Evolutionary conservation across 1,284 basidiomycete genomes (phyloP).

Genomic region (Papiliotrema fonsecae): DNA sequence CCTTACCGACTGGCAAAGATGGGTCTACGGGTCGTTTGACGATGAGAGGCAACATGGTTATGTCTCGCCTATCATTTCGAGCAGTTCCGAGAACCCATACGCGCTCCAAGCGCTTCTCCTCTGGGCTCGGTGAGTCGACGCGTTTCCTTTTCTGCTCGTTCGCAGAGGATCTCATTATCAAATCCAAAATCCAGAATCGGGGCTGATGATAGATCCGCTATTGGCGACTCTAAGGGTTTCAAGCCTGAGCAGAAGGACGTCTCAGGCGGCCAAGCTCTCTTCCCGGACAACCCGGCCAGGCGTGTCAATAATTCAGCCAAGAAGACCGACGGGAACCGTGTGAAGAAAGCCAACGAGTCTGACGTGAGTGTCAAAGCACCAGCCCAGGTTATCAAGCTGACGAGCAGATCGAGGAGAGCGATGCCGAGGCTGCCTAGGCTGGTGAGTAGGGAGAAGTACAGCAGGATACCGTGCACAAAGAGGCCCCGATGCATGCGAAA

Average conservation of each 20-base stretch:
- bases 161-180: too few relatives aligned
- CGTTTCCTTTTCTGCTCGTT: not conserved
- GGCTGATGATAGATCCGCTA: slow-evolving; percentile 23
- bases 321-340: slow-evolving; percentile 14
- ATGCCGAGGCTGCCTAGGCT: too few relatives aligned
- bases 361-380: slow-evolving; percentile 30
- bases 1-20: slow-evolving; percentile 48
- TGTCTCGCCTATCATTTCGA: slow-evolving; percentile 34
- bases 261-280: slow-evolving; percentile 27
- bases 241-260: slow-evolving; percentile 33
- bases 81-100: slow-evolving; percentile 31
- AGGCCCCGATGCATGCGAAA: too few relatives aligned
- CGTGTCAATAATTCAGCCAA: slow-evolving; percentile 27
- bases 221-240: slow-evolving; percentile 29
- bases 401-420: slow-evolving; percentile 44
- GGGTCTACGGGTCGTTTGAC: slow-evolving; percentile 48
- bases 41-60: slow-evolving; percentile 39
- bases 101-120: slow-evolving; percentile 42
- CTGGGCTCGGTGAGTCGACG: slow-evolving; percentile 39
- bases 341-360: slow-evolving; percentile 41
- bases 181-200: too few relatives aligned
- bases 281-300: slow-evolving; percentile 46
- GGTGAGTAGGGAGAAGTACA: too few relatives aligned
- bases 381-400: slow-evolving; percentile 8
- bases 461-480: too few relatives aligned